Conservation (phyloP, 2,329 filamentous ascomycete genomes). For the Neonectria faginata region DNA sequence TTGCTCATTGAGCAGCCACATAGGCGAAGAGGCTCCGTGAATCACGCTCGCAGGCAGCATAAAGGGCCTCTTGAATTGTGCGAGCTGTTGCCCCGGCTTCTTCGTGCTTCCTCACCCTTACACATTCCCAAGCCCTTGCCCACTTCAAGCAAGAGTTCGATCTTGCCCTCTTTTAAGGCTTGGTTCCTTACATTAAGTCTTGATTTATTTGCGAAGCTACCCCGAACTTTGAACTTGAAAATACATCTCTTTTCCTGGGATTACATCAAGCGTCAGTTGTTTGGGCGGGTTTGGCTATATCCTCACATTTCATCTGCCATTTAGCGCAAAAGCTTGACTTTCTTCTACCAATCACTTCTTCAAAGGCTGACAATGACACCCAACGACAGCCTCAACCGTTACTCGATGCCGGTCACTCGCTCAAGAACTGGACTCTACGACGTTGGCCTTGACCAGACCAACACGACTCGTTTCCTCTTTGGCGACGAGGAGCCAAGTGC, state of each 20-base stretch:
- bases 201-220: not conserved
- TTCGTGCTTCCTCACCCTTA: conserved; percentile 4
- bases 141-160: not conserved
- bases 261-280: not conserved
- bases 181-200: not conserved
- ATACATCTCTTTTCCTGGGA: not conserved
- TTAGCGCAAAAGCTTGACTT: not conserved
- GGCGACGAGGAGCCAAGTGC: conserved; percentile 77
- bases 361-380: conserved; percentile 38
- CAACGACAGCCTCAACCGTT: conserved; percentile 78
- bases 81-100: not conserved
- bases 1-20: not conserved
- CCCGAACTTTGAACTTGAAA: not conserved
- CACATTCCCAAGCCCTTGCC: not conserved
- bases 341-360: not conserved
- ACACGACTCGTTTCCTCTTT: conserved; percentile 88
- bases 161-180: not conserved
- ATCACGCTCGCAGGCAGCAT: conserved; percentile 12
- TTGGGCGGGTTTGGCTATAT: not conserved
- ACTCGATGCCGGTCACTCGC: conserved; percentile 90
- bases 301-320: conserved; percentile 4
- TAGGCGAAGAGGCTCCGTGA: conserved; percentile 11
- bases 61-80: conserved; percentile 9
- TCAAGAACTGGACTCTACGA: conserved; percentile 76
- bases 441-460: conserved; percentile 81